Conservation (phyloP, 257 asterid genomes). For the Coffea canephora region DNA sequence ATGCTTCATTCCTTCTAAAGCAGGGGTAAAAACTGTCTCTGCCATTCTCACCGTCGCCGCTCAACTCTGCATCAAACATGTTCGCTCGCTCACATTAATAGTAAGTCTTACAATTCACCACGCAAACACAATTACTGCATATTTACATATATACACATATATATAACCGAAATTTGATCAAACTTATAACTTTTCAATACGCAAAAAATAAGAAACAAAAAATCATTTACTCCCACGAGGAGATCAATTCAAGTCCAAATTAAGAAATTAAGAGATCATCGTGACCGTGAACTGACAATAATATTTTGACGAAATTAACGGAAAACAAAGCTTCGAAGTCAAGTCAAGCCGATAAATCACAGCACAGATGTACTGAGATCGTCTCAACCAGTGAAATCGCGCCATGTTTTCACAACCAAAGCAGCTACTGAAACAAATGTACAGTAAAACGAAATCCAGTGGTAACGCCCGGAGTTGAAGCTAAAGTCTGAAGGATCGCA, state of each 20-base stretch:
- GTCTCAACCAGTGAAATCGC: not conserved
- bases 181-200: too few species aligned
- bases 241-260: constrained; percentile 8
- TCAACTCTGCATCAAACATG: not conserved
- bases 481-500: not conserved
- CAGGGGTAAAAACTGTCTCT: constrained; percentile 83
- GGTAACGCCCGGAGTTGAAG: too few species aligned
- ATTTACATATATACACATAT: too few species aligned
- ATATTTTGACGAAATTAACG: too few species aligned
- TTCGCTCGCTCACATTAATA: not conserved
- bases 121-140: too few species aligned
- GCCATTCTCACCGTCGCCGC: constrained; percentile 45
- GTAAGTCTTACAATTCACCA: too few species aligned
- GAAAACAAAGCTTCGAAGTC: too few species aligned
- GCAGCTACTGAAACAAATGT: not conserved
- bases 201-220: too few species aligned
- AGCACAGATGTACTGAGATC: not conserved
- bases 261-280: not conserved
- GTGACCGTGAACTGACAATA: not conserved
- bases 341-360: too few species aligned
- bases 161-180: too few species aligned
- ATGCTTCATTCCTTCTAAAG: constrained; percentile 86
- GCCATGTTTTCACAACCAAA: not conserved
- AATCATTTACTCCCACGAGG: too few species aligned
- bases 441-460: too few species aligned